Evolutionary conservation across 805 yeast species (phyloP), one percentile per base, ranked within the genome.

Genomic region (Metschnikowia chrysomelidarum): DNA sequence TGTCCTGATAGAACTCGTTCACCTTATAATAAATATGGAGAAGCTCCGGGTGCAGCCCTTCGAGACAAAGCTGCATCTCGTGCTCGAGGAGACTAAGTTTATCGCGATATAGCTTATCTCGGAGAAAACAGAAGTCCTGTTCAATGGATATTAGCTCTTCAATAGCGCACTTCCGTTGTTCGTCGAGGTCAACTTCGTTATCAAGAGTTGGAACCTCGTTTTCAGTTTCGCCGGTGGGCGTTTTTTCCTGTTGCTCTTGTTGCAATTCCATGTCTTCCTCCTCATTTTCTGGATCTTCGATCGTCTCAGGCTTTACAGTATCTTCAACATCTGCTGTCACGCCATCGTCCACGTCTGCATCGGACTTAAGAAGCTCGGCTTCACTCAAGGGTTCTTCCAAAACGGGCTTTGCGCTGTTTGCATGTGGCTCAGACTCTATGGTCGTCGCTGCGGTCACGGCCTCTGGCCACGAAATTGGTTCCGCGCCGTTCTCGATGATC

Each of bases 31-130:
- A 78, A 35, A 84, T 82, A 30, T 76, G 72, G 24, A 85, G 73
- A 36, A 91, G 71, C 50, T 89, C 96, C 0, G 98, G 98, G 59
- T 93, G 98, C 14, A 87, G 76, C 9, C 96, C 96, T 44, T 81
- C 82, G 21, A 81, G 64, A 62, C 98, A 89, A 73, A 91, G 76
- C 50, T 82, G 82, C 42, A 91, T 65, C 57, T 93, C 98, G 28
- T 83, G 81, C 47, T 87, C 86, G 45, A 85, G 71, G 43, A 85
- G 75, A 23, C 74, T 68, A 53, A 89, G 64, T 56, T 87, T 89
- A 55, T 88, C 95, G 41, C 83, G 88, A 59, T 84, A 91, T 32
- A 93, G 65, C 50, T 75, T 74, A 57, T 93, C 97, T 44, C 96
- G 76, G 37, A 91, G 68, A 43, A 75, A 71, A 5, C 98, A 97